Base-by-base conservation (phyloP, 2,329 filamentous ascomycete genomes). In the Fusarium sp. region DNA sequence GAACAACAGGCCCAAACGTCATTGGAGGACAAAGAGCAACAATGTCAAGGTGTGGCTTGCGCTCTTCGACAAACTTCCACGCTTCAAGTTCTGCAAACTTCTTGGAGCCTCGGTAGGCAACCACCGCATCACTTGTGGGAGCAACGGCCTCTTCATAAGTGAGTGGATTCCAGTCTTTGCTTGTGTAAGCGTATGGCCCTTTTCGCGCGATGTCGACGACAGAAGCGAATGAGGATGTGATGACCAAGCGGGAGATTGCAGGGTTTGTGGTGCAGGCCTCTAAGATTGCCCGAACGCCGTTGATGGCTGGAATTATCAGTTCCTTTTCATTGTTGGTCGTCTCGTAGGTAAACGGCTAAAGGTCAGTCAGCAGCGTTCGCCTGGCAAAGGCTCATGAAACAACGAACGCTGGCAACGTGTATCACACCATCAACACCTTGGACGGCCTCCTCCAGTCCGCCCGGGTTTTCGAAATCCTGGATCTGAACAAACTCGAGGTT, bases 191-290 rank as follows among this genome's bases (percentile, higher is more conserved):
- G 74, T 89, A 87, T 70, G 85, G 84, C 29, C 81, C 84, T 27
- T 86, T 86, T 64, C 87, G 86, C 50, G 75, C 77, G 2, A 82
- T 73, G 74, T 92, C 85, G 58, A 92, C 77, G 20, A 93, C 91
- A 0, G 91, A 85, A n/a, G 91, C 91, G 75, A 93, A 93, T 2
- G 91, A 93, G 4, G 90, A 92, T 1, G 91, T 93, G 72, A 93
- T 88, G 52, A 91, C 83, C 38, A 85, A 50, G 7, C 81, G 80
- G 14, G 70, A 77, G 35, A 83, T 74, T 1, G 60, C 69, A 1
- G 74, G 65, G 31, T 69, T 72, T 5, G 68, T 47, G 9, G 77
- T 71, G 6, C 78, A 76, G 2, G 84, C 83, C 6, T 79, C 78
- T 10, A 88, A 75, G 20, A 88, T 80, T 0, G 84, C 81, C 5